These are phyloP conservation scores for Xylariaceae sp. DNA, from an alignment of 2,329 filamentous ascomycete genomes.

Conservation along the genomic window DNA sequence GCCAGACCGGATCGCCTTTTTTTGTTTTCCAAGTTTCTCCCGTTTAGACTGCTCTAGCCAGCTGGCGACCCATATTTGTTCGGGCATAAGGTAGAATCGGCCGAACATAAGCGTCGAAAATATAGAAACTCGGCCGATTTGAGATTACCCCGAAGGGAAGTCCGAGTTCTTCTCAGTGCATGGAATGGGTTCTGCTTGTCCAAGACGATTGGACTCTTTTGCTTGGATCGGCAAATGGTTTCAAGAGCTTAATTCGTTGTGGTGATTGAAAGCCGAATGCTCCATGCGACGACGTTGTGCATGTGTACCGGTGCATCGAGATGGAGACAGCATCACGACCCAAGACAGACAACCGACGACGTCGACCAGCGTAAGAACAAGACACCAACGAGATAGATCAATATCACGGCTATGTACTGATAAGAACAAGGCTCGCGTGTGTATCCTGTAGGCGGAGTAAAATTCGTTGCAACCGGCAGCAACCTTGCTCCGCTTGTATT, in stretches of 20 bases:
- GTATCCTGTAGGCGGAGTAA: slow-evolving; percentile 56
- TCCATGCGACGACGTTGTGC: too few species aligned
- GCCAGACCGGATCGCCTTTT: too few species aligned
- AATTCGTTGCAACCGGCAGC: slow-evolving; percentile 58
- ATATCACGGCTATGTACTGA: too few species aligned
- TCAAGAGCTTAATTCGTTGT: too few species aligned
- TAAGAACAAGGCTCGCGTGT: slow-evolving; percentile 28
- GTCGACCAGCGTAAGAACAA: slow-evolving; percentile 20
- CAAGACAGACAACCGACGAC: slow-evolving; percentile 23
- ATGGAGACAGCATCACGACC: not conserved
- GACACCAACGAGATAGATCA: too few species aligned
- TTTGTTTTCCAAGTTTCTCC: not conserved
- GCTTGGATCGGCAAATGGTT: too few species aligned
- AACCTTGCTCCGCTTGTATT: slow-evolving; percentile 59
- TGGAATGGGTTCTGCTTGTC: too few species aligned
- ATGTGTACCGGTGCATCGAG: too few species aligned
- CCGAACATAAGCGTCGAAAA: slow-evolving; percentile 3
- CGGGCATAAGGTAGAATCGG: slow-evolving; percentile 12
- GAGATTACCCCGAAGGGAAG: slow-evolving; percentile 1
- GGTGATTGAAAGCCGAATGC: too few species aligned
- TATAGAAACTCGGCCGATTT: not conserved
- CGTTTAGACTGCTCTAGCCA: not conserved
- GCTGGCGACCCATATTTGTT: not conserved
- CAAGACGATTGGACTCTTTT: too few species aligned
- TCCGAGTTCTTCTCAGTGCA: too few species aligned